Evolutionary conservation across 2,329 filamentous ascomycete species (phyloP), one percentile per base, ranked within the genome.

Genomic region (Diaporthe australafricana): DNA sequence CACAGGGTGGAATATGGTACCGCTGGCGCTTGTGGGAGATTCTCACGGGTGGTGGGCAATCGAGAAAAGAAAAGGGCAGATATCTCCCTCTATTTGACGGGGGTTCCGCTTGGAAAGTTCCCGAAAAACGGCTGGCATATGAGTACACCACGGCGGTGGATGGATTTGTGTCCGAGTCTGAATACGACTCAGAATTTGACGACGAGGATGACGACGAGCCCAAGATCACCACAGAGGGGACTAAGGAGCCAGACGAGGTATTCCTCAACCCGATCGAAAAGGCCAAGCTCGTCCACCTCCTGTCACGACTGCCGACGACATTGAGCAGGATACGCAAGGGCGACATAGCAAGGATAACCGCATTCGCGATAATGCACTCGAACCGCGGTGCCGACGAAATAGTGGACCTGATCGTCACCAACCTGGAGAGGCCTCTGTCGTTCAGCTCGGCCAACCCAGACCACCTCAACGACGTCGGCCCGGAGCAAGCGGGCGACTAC

Each of bases 21-120:
- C 91, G 96, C 53, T 98, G 94, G 93, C 90, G 94, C 55, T 79
- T 98, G 55, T 98, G 95, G 93, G 91, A 96, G 76, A 87, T 96
- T 11, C 85, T 96, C n/a, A 95, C 93, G 1, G 91, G 91, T 5
- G 86, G 87, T 1, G 72, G 50, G 16, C 84, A 87, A 52, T 79
- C 84, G 4, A 82, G 81, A 20, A 79, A 80, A 17, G 82, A 83
- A 4, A 84, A 86, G 75, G 84, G 84, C 55, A 89, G 87, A 75
- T 90, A 89, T 69, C 76, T 92, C 25, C 87, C 89, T 1, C 83
- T 97, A 0, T 97, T 97, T 73, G 94, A 97, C 76, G 91, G 90
- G 9, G 90, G 91, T 47, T 88, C 93, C 74, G 89, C 90, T 8
- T 98, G 96, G 96, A 89, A 92, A 70, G 87, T 90, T 8, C 94